Evolutionary conservation across 2,329 filamentous ascomycete genomes (phyloP).

Genomic region (Xylaria sp.): DNA sequence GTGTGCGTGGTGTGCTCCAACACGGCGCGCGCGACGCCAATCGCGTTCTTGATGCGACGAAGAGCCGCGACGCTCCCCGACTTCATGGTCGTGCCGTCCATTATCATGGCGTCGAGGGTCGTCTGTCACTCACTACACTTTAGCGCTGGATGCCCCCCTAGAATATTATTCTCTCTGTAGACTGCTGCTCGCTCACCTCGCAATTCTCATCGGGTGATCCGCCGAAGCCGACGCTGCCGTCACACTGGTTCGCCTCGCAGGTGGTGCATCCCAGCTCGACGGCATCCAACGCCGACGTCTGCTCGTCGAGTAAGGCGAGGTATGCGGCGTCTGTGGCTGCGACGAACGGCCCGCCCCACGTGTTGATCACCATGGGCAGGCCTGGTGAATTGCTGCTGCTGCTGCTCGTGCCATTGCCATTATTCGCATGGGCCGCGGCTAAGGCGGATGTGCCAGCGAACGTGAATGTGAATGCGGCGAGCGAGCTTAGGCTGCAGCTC

Average conservation of each 20-base stretch:
- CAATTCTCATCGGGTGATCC: constrained; percentile 66
- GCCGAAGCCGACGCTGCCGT: constrained; percentile 65
- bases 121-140: constrained; percentile 49
- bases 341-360: constrained; percentile 65
- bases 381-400: constrained; percentile 51
- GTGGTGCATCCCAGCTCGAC: constrained; percentile 63
- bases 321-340: constrained; percentile 64
- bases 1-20: constrained; percentile 64
- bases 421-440: constrained; percentile 17
- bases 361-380: constrained; percentile 64
- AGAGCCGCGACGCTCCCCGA: constrained; percentile 64
- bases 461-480: constrained; percentile 32
- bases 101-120: constrained; percentile 68
- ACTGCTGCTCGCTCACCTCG: constrained; percentile 51
- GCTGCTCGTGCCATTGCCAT: constrained; percentile 13
- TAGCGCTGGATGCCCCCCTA: neutral
- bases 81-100: constrained; percentile 66
- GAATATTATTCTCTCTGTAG: neutral
- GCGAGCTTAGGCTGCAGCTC: constrained; percentile 26
- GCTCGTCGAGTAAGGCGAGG: constrained; percentile 49
- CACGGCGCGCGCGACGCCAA: constrained; percentile 62
- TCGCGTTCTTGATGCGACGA: constrained; percentile 60
- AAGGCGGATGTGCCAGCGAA: constrained; percentile 25
- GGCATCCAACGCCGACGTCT: constrained; percentile 60
- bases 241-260: constrained; percentile 65